phyloP scores from a whole-genome alignment of 306 rosid genomes.

The Castanea crenata region DNA sequence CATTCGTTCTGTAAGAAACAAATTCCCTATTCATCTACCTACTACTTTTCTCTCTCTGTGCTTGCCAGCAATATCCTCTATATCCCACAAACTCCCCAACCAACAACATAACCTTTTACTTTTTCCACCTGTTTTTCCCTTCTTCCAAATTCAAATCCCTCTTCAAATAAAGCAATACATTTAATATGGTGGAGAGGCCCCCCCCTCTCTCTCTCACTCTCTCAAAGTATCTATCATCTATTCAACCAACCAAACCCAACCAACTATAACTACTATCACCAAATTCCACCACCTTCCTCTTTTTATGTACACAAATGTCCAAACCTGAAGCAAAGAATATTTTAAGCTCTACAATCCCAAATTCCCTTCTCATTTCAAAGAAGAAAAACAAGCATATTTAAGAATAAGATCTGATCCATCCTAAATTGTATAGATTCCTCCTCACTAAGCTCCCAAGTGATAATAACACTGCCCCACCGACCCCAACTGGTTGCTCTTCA shows the following conservation, averaged over 20 bases:
- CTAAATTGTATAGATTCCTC: slow-evolving; percentile 82
- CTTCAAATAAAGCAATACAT: slow-evolving; percentile 35
- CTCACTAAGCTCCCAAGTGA: slow-evolving; percentile 85
- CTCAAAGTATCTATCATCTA: slow-evolving; percentile 18
- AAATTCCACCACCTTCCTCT: slow-evolving; percentile 38
- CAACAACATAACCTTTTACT: slow-evolving; percentile 4
- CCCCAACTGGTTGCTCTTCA: slow-evolving; percentile 62
- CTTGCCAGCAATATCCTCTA: slow-evolving; percentile 24
- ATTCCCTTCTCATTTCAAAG: slow-evolving; percentile 2
- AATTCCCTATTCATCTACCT: slow-evolving; percentile 27
- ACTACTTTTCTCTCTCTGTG: slow-evolving; percentile 23
- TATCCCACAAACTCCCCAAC: slow-evolving; percentile 16
- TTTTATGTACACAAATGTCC: slow-evolving; percentile 58
- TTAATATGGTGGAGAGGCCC: slow-evolving; percentile 32
- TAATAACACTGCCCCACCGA: slow-evolving; percentile 83
- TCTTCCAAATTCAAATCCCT: slow-evolving; percentile 5
- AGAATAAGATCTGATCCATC: slow-evolving; percentile 77
- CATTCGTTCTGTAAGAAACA: slow-evolving; percentile 28
- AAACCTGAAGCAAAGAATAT: slow-evolving; percentile 68
- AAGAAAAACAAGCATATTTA: slow-evolving; percentile 18
- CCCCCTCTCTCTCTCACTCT: background rate
- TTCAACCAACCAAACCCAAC: slow-evolving; percentile 66
- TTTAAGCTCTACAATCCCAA: slow-evolving; percentile 30
- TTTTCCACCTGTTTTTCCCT: slow-evolving; percentile 16
- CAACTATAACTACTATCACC: slow-evolving; percentile 44